These are phyloP conservation scores for Pulicaria dysenterica DNA, from an alignment of 129 eudicot genomes.

Conservation along the genomic window DNA sequence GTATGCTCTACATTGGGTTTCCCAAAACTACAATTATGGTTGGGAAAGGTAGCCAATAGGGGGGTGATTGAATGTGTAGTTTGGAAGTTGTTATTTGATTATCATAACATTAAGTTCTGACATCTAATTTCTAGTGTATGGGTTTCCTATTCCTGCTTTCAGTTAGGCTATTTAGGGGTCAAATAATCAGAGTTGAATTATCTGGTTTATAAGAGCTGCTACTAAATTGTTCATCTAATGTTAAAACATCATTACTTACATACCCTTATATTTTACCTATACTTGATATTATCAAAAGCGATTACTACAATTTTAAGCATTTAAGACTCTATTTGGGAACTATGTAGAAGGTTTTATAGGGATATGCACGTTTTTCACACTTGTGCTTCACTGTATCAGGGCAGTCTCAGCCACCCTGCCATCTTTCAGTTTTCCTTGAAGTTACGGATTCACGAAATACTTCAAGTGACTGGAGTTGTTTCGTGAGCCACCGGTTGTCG, in stretches of 20 bases:
- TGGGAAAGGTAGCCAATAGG: background rate
- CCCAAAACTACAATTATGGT: conserved; percentile 2
- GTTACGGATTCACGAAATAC: conserved; percentile 94
- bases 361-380: conserved; percentile 33
- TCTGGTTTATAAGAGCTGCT: background rate
- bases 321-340: conserved; percentile 7
- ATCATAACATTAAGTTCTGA: background rate
- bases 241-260: background rate
- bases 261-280: background rate
- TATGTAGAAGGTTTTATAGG: conserved; percentile 18
- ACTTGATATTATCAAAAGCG: background rate
- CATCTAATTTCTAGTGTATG: background rate
- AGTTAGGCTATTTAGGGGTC: background rate
- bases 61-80: background rate
- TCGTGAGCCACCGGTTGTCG: conserved; percentile 93
- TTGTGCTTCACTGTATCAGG: conserved; percentile 77
- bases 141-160: background rate
- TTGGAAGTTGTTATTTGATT: conserved; percentile 10
- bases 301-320: background rate
- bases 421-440: conserved; percentile 98
- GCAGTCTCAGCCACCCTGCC: conserved; percentile 99
- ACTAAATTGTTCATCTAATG: conserved; percentile 7
- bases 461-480: conserved; percentile 95
- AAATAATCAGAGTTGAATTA: background rate
- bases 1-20: conserved; percentile 10